Conservation (phyloP, 495 filamentous ascomycete genomes). For the Trichoderma asperelloides region DNA sequence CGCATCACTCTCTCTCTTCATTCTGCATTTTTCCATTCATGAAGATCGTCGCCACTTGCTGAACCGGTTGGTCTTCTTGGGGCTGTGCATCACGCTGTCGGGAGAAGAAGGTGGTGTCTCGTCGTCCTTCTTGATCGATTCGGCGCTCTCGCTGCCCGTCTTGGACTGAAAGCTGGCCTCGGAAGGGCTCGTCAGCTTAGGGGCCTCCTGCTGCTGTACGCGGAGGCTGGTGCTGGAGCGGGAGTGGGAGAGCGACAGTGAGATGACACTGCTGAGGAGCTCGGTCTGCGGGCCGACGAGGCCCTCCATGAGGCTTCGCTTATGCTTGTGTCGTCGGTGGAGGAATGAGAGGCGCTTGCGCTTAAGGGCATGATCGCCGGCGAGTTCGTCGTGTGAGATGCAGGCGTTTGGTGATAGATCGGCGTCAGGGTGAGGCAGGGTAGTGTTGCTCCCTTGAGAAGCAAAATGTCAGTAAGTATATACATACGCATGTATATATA, state of each 20-base stretch:
- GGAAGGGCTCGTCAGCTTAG: not conserved
- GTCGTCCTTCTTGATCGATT: not conserved
- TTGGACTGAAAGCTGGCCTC: not conserved
- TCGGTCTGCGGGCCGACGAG: constrained; percentile 9
- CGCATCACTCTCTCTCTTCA: not conserved
- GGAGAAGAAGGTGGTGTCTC: constrained; percentile 6
- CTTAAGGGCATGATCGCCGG: constrained; percentile 15
- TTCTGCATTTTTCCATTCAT: not conserved
- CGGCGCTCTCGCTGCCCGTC: not conserved
- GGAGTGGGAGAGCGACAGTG: not conserved
- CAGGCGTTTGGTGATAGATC: constrained; percentile 24
- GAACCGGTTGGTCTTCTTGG: not conserved
- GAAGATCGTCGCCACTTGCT: not conserved
- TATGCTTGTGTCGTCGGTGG: constrained; percentile 13
- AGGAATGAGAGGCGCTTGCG: constrained; percentile 22
- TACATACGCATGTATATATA: too few species aligned
- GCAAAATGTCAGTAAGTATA: not conserved
- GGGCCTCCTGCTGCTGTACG: not conserved
- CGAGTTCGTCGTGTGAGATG: constrained; percentile 25
- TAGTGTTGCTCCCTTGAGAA: constrained; percentile 23
- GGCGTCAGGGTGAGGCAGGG: constrained; percentile 29
- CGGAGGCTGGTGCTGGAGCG: constrained; percentile 6
- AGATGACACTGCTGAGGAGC: not conserved
- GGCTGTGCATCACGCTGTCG: not conserved
- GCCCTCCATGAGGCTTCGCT: constrained; percentile 14